phyloP scores from a whole-genome alignment of 2,329 filamentous ascomycete genomes.

The Colletotrichum musicola region DNA sequence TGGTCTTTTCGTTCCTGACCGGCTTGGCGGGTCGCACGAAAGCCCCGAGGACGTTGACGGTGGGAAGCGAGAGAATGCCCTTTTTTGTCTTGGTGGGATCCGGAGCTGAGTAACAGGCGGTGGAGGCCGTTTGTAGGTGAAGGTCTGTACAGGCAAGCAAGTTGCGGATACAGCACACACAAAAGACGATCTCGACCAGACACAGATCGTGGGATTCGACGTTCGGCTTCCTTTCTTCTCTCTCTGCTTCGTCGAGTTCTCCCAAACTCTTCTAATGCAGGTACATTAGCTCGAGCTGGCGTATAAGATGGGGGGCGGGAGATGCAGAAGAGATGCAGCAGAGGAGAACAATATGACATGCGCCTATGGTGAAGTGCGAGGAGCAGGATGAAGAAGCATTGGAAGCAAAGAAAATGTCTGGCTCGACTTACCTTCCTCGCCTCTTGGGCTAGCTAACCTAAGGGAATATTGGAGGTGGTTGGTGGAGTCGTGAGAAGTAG shows the following conservation, averaged over 20 bases:
- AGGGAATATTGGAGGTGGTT: constrained; percentile 48
- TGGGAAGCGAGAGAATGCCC: constrained; percentile 38
- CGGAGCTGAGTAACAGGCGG: constrained; percentile 36
- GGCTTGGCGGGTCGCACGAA: constrained; percentile 31
- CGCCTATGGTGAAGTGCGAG: constrained; percentile 15
- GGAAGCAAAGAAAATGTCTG: constrained; percentile 35
- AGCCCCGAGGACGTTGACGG: constrained; percentile 33
- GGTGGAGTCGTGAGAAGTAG: constrained; percentile 51
- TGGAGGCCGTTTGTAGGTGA: constrained; percentile 35
- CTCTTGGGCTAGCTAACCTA: constrained; percentile 39
- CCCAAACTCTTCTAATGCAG: constrained; percentile 40
- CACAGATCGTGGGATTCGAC: constrained; percentile 17
- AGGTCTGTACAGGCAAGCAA: constrained; percentile 27
- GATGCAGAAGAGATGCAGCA: constrained; percentile 29
- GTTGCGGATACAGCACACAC: constrained; percentile 32
- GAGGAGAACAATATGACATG: constrained; percentile 19
- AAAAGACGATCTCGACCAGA: constrained; percentile 12
- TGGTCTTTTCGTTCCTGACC: constrained; percentile 3
- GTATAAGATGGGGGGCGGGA: constrained; percentile 33
- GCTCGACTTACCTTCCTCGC: constrained; percentile 40
- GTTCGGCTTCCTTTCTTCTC: constrained; percentile 18
- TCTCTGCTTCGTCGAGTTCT: constrained; percentile 35
- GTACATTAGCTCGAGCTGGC: constrained; percentile 39
- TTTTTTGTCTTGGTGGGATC: constrained; percentile 27
- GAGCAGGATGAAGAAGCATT: constrained; percentile 33